Base-by-base conservation (phyloP, 176 grass and related monocot genomes). In the Musa acuminata region DNA sequence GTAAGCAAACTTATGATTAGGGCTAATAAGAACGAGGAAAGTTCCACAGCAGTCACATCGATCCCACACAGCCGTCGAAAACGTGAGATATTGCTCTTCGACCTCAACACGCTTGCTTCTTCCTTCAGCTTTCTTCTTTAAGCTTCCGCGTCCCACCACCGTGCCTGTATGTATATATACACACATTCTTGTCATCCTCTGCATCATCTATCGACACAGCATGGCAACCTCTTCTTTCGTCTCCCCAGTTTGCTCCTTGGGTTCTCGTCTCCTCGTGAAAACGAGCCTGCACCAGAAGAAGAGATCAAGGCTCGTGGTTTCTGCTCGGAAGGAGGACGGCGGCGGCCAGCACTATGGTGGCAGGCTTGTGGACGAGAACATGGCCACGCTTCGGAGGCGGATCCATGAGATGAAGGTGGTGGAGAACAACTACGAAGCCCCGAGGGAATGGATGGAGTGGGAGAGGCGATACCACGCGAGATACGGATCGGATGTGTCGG, bases 401-500 rank as follows among this genome's bases (percentile, higher is more conserved):
- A 77, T 77, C 21, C 75, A 65, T 13, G 75, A 77, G 49, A 51
- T 51, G 59, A 49, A 48, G 19, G 64, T 64, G 35, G 58, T n/a
- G 2, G 57, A 17, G 74, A 49, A 55, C 3, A 3, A 62, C 13
- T 43, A 51, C 20, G 75, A 64, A 20, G 48, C 59, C 1, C 75
- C 60, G 35, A 13, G 11, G 12, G 12, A 77, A 50, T 77, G 75
- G 75, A 77, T 64, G 75, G 75, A 77, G 20, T 77, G 75, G 75
- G 75, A 77, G 75, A 87, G 82, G 80, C 83, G 85, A 62, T 83
- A 87, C 66, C 60, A 88, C 66, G 78, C 55, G 81, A 79, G 70
- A 72, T 90, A 85, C 79, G 60, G 78, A 19, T 78, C 79, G 0
- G 87, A 83, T 67, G 93, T 90, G 67, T 85, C 64, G 64, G 72